Base-by-base conservation (phyloP, 2,329 filamentous ascomycete genomes). In the Decorospora gaudefroyi region DNA sequence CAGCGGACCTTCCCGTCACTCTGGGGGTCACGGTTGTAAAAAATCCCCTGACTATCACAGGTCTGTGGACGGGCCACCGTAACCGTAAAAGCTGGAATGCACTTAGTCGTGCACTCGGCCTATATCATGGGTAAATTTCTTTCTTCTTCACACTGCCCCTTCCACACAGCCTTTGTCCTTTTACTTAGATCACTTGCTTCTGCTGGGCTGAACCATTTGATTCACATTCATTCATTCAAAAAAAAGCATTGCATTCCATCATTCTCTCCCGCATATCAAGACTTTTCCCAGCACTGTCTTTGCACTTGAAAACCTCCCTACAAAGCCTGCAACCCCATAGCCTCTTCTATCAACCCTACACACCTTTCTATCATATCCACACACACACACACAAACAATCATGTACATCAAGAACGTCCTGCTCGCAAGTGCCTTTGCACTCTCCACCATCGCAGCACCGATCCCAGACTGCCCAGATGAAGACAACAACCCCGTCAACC, bases 381-480 rank as follows among this genome's bases (percentile, higher is more conserved):
- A 18, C 21, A 31, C 30, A 22, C 39, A 43, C 8, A 32, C 15
- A 42, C 16, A 32, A 51, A 33, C 48, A 64, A 51, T n/a, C 21
- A 67, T 66, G 64, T 51, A 57, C 46, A 59, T 62, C 32, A 42
- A 45, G 22, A 50, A 53, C 22, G 37, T 61, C 25, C 36, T 64
- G 18, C 35, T 65, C 12, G 50, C 57, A 15, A 40, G 58, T 37
- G 55, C 62, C 22, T 47, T 66, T 26, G 55, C 59, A 40, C 71
- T 86, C 55, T 62, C 69, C 51, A 47, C 68, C 37, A 38, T 60
- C 12, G 51, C 59, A 19, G 52, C 55, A 28, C 56, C 60, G 22
- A 37, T 60, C 11, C 46, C 50, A 19, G 44, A 54, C 11, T 41
- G 40, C 26, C 29, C 45, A 4, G 42, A 47, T 8, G 32, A 45